phyloP scores from a whole-genome alignment of 75 land plant species.

The Adiantum capillusveneris region DNA sequence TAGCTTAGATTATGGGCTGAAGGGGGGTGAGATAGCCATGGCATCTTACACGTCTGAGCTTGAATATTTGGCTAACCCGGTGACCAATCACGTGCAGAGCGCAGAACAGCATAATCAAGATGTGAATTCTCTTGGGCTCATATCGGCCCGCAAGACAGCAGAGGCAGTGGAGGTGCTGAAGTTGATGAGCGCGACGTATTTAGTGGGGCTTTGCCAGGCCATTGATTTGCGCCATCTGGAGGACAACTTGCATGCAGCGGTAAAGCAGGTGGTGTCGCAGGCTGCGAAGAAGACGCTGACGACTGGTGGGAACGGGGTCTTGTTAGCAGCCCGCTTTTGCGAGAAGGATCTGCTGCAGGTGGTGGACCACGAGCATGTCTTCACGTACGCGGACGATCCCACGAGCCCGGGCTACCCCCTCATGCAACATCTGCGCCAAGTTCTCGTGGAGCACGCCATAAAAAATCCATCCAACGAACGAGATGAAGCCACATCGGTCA shows the following conservation, averaged over 20 bases:
- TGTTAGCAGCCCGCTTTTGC: conserved; percentile 41
- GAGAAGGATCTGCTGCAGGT: conserved; percentile 42
- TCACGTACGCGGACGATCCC: conserved; percentile 33
- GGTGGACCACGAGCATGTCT: conserved; percentile 24
- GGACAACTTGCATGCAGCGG: conserved; percentile 40
- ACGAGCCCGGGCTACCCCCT: conserved; percentile 18
- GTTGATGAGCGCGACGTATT: conserved; percentile 43
- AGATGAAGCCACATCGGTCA: not conserved
- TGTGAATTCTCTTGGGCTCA: too few species aligned
- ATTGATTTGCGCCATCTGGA: conserved; percentile 52
- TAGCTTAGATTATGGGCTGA: conserved; percentile 53
- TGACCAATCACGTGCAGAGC: conserved; percentile 51
- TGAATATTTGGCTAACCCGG: conserved; percentile 40
- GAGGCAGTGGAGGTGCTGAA: conserved; percentile 53
- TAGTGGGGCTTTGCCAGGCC: conserved; percentile 59
- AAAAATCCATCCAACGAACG: conserved; percentile 7
- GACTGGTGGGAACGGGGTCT: conserved; percentile 1
- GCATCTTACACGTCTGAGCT: conserved; percentile 51
- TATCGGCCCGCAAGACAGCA: conserved; percentile 44
- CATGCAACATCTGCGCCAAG: conserved; percentile 27
- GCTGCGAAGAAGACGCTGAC: conserved; percentile 40
- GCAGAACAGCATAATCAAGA: too few species aligned
- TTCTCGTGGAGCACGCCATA: conserved; percentile 22
- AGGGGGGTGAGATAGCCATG: conserved; percentile 52
- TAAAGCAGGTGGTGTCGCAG: conserved; percentile 38